phyloP scores from a whole-genome alignment of 2,329 filamentous ascomycete genomes.

The Penicillium sp. region DNA sequence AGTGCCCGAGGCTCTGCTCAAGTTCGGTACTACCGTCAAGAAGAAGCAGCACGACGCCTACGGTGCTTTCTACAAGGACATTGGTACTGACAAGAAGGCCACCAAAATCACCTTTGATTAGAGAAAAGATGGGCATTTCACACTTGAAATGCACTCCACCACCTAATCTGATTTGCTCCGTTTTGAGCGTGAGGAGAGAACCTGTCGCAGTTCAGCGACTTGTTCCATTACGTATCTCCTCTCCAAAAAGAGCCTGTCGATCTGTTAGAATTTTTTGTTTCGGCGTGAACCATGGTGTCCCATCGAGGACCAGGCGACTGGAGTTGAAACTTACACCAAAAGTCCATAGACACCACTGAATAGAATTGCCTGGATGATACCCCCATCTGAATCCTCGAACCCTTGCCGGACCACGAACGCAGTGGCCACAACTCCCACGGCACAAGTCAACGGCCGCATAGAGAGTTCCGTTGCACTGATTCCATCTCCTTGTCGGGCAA shows the following conservation, averaged over 20 bases:
- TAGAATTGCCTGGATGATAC: conserved; percentile 44
- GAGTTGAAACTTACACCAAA: conserved; percentile 53
- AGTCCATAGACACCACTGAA: conserved; percentile 50
- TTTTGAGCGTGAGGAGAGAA: conserved; percentile 13
- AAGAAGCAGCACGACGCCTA: conserved; percentile 97
- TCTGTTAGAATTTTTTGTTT: conserved; percentile 16
- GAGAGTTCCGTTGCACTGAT: conserved; percentile 42
- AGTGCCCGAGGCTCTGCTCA: conserved; percentile 83
- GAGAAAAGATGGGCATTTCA: conserved; percentile 24
- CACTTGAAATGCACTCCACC: background rate
- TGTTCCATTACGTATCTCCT: conserved; percentile 27
- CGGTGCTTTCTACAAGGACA: conserved; percentile 91
- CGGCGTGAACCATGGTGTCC: background rate
- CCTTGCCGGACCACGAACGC: conserved; percentile 33
- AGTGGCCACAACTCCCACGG: conserved; percentile 43
- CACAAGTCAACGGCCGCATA: conserved; percentile 42
- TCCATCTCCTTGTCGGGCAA: conserved; percentile 43
- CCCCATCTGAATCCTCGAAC: conserved; percentile 12
- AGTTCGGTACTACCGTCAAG: conserved; percentile 97
- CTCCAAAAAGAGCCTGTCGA: conserved; percentile 32
- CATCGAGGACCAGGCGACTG: conserved; percentile 1
- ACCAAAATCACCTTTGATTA: conserved; percentile 87
- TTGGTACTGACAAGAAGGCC: conserved; percentile 72
- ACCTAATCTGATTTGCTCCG: conserved; percentile 18
- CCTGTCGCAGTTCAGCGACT: conserved; percentile 17